Percentiles rank a stretch among this genome's conserved stretches.
phyloP scores from a whole-genome alignment of 768 basidiomycete species.

The Lactarius psammicola region DNA sequence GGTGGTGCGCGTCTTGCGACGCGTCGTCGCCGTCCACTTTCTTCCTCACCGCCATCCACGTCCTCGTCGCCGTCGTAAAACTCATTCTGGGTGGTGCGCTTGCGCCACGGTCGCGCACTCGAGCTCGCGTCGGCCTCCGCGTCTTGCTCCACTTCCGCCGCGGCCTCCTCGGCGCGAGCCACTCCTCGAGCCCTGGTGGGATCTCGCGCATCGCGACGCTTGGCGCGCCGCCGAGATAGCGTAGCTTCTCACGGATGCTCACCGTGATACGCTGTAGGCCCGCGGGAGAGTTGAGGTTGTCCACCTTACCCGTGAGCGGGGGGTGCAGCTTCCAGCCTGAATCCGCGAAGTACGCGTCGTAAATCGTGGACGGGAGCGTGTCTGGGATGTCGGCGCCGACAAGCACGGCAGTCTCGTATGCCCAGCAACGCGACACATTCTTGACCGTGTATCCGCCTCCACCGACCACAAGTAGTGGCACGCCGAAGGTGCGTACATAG shows the following conservation, averaged over 20 bases:
- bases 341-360: slow-evolving; percentile 91
- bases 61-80: slow-evolving; percentile 67
- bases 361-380: slow-evolving; percentile 83
- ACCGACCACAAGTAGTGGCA: slow-evolving; percentile 88
- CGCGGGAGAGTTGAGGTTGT: slow-evolving; percentile 85
- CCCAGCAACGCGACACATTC: slow-evolving; percentile 98
- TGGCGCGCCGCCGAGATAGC: slow-evolving; percentile 94
- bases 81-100: slow-evolving; percentile 55
- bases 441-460: slow-evolving; percentile 97
- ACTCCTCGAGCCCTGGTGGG: slow-evolving; percentile 82
- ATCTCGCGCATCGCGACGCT: slow-evolving; percentile 96
- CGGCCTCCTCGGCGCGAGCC: slow-evolving; percentile 68
- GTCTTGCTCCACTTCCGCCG: slow-evolving; percentile 62
- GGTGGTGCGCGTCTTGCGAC: slow-evolving; percentile 32
- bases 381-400: slow-evolving; percentile 82
- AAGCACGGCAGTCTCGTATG: slow-evolving; percentile 94
- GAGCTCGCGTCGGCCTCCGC: slow-evolving; percentile 61
- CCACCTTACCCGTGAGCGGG: slow-evolving; percentile 84
- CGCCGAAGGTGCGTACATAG: slow-evolving; percentile 89
- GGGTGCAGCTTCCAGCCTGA: slow-evolving; percentile 93
- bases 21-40: slow-evolving; percentile 36
- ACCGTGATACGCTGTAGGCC: slow-evolving; percentile 86
- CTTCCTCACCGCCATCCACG: slow-evolving; percentile 49
- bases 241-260: slow-evolving; percentile 79
- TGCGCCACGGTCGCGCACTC: slow-evolving; percentile 52